Percentiles rank a stretch among this genome's conserved stretches.
These are phyloP conservation scores for Colletotrichum simmondsii DNA, from an alignment of 2,329 filamentous ascomycete species.

Conservation along the genomic window DNA sequence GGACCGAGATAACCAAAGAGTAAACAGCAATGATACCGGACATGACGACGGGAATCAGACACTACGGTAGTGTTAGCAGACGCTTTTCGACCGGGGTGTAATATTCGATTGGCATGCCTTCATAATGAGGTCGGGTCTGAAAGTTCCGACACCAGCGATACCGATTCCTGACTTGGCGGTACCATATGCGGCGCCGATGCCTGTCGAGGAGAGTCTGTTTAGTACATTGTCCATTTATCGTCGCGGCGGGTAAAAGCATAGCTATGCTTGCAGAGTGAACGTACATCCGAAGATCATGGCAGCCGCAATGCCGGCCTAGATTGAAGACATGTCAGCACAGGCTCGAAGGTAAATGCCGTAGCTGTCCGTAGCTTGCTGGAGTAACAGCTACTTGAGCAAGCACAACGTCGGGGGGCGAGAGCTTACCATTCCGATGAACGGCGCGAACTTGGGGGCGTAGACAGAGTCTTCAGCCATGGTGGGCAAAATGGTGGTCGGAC, in stretches of 20 bases:
- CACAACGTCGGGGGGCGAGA: slow-evolving; percentile 10
- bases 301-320: slow-evolving; percentile 79
- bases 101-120: slow-evolving; percentile 67
- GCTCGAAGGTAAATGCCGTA: slow-evolving; percentile 13
- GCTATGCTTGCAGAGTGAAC: slow-evolving; percentile 40
- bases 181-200: slow-evolving; percentile 82
- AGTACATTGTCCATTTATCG: slow-evolving; percentile 19
- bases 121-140: slow-evolving; percentile 89
- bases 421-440: slow-evolving; percentile 88
- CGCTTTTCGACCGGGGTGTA: not conserved
- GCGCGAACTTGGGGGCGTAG: slow-evolving; percentile 82
- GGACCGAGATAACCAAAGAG: slow-evolving; percentile 93
- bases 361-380: slow-evolving; percentile 1
- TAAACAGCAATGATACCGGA: slow-evolving; percentile 99
- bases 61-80: slow-evolving; percentile 57
- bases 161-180: slow-evolving; percentile 91
- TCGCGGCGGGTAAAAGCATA: slow-evolving; percentile 34
- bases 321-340: slow-evolving; percentile 39
- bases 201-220: slow-evolving; percentile 45
- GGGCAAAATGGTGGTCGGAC: slow-evolving; percentile 29
- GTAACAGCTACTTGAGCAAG: slow-evolving; percentile 4
- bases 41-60: slow-evolving; percentile 92
- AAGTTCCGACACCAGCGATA: slow-evolving; percentile 86
- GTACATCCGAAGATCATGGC: slow-evolving; percentile 89
- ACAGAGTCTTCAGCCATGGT: slow-evolving; percentile 67